Evolutionary conservation across 176 grass and related monocot species (phyloP), one percentile per base, ranked within the genome.

Genomic region (Lolium rigidum): DNA sequence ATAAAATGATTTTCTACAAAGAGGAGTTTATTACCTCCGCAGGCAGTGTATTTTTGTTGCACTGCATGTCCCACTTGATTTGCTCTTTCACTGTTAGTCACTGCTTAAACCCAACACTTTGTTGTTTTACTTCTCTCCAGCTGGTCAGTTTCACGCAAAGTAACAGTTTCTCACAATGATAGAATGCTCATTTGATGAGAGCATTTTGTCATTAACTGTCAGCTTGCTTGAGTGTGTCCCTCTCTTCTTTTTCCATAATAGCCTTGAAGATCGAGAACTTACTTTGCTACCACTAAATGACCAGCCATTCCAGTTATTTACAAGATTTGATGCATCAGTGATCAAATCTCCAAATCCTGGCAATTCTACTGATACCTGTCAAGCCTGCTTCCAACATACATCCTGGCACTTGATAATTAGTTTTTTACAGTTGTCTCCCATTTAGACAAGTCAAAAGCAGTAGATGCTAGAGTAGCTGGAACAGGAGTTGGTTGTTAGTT

Each of bases 131-230:
- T 47, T 83, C 50, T 86, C 78, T 78, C 24, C 48, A 66, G 9
- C 74, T 72, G 50, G 74, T 26, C 84, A 83, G 38, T 90, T 84
- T 79, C 48, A 87, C 87, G 74, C 84, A 57, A 22, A 80, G 67
- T 83, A 39, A 73, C 84, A 65, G 43, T 12, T 12, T 9, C 68
- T 90, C 74, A 25, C 46, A 66, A 77, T 90, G 60, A 86, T 87
- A 67, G 82, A 67, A 67, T 67, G 68, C 80, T 80, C 70, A 54
- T 54, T 54, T 80, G 75, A 84, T 89, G 48, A 74, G 62, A 80
- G 74, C 75, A 74, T 80, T 35, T 74, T 80, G 49, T 84, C 74
- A 80, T 80, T 0, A 3, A 83, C 66, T 67, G 41, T 72, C 1
- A 3, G 6, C 47, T 11, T 79, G 73, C 47, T 50, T 58, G 59